phyloP scores from a whole-genome alignment of 2,329 filamentous ascomycete species.

The Pyrenophora seminiperda region DNA sequence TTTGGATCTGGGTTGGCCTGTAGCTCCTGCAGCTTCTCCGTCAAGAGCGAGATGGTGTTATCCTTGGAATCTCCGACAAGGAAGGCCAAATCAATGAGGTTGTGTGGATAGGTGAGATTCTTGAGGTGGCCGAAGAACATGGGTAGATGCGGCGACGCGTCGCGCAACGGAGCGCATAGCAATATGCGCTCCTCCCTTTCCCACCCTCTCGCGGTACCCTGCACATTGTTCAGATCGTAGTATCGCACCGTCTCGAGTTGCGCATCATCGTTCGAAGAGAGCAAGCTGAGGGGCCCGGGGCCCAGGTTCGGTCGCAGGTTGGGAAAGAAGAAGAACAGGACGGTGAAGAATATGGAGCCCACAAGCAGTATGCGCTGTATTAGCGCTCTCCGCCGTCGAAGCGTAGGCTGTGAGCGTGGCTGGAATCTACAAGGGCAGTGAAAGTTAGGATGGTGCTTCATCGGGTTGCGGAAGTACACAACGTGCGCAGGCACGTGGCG shows the following conservation, averaged over 20 bases:
- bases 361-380: constrained; percentile 68
- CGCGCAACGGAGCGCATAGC: constrained; percentile 89
- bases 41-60: constrained; percentile 77
- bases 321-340: constrained; percentile 75
- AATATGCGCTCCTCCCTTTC: constrained; percentile 94
- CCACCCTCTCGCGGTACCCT: constrained; percentile 92
- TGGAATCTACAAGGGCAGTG: constrained; percentile 69
- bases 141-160: constrained; percentile 85
- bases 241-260: constrained; percentile 95
- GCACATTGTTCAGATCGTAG: constrained; percentile 90
- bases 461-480: constrained; percentile 23
- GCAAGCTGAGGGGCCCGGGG: constrained; percentile 69
- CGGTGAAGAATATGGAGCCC: constrained; percentile 61
- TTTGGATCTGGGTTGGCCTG: constrained; percentile 80
- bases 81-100: constrained; percentile 94
- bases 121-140: constrained; percentile 99
- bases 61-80: constrained; percentile 98
- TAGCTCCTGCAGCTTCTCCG: constrained; percentile 74
- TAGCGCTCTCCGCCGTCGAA: constrained; percentile 74
- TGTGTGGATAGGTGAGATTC: constrained; percentile 96
- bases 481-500: constrained; percentile 23
- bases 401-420: constrained; percentile 75
- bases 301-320: constrained; percentile 70
- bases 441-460: constrained; percentile 38
- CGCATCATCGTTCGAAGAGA: constrained; percentile 69